Percentiles rank a stretch among this genome's conserved stretches.
phyloP scores from a whole-genome alignment of 179 eudicot species.

The Amaranthus tricolor region DNA sequence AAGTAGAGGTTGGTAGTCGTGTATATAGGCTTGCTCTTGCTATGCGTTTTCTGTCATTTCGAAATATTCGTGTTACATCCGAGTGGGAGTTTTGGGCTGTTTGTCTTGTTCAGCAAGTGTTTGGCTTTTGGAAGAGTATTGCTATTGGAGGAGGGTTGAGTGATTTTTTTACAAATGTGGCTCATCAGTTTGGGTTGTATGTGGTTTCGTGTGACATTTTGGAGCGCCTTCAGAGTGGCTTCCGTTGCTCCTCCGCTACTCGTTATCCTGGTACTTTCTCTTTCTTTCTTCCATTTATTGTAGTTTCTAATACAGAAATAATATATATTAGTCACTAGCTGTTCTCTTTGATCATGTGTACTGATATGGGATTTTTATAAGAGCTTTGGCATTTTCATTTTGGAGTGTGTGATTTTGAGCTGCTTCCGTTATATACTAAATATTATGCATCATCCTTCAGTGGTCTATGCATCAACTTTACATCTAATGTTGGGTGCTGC shows the following conservation, averaged over 20 bases:
- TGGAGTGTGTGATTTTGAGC: neutral
- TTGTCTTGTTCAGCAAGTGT: slow-evolving; percentile 38
- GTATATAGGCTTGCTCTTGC: slow-evolving; percentile 41
- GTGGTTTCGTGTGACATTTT: slow-evolving; percentile 36
- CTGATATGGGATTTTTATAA: neutral
- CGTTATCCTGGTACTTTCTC: slow-evolving; percentile 30
- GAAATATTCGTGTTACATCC: slow-evolving; percentile 36
- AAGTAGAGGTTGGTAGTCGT: slow-evolving; percentile 34
- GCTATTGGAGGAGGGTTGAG: slow-evolving; percentile 35
- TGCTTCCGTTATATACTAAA: neutral
- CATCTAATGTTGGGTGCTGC: neutral
- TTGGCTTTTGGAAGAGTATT: slow-evolving; percentile 43
- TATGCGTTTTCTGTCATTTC: slow-evolving; percentile 36
- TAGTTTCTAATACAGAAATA: neutral
- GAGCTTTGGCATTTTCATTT: neutral
- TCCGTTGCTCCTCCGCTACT: slow-evolving; percentile 38
- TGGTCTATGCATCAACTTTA: slow-evolving; percentile 5
- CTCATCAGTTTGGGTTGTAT: slow-evolving; percentile 31
- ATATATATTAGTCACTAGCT: neutral
- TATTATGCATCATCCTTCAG: too few relatives aligned
- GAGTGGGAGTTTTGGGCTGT: slow-evolving; percentile 39
- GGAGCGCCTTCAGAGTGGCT: slow-evolving; percentile 40
- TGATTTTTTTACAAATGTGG: slow-evolving; percentile 20
- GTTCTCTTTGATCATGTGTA: neutral
- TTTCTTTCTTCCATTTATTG: neutral